These are phyloP conservation scores for Ceriops zippeliana DNA, from an alignment of 345 rosid species.

Conservation along the genomic window DNA sequence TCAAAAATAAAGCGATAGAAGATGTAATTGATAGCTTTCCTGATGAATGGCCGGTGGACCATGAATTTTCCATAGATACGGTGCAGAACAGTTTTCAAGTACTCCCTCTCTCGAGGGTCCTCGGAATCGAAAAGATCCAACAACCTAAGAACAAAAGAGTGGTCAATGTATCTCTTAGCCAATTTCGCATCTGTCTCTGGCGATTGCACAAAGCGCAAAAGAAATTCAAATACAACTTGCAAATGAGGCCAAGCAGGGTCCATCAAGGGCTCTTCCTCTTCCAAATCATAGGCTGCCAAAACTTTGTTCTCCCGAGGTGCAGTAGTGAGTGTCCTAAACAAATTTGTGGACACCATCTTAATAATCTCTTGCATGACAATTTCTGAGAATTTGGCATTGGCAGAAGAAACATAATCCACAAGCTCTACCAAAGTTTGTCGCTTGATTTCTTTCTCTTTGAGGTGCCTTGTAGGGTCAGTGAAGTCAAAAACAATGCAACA, in stretches of 20 bases:
- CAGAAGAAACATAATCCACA: constrained; percentile 64
- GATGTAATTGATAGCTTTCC: constrained; percentile 77
- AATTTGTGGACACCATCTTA: constrained; percentile 64
- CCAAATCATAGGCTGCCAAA: constrained; percentile 66
- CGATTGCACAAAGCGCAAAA: constrained; percentile 70
- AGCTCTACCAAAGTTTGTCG: constrained; percentile 73
- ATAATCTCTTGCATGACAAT: constrained; percentile 58
- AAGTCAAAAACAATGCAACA: constrained; percentile 73
- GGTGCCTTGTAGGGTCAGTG: constrained; percentile 54
- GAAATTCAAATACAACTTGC: constrained; percentile 74
- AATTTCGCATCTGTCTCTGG: constrained; percentile 81
- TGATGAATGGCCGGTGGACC: constrained; percentile 83
- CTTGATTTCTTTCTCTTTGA: constrained; percentile 74
- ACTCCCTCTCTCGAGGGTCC: constrained; percentile 81
- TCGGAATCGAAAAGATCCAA: constrained; percentile 81
- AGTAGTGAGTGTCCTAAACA: constrained; percentile 62
- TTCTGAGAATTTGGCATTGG: constrained; percentile 61
- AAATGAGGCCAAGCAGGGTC: constrained; percentile 87
- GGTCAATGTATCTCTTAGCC: constrained; percentile 78
- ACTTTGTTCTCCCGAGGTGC: constrained; percentile 59
- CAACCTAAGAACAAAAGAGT: constrained; percentile 69
- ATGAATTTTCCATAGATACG: constrained; percentile 84
- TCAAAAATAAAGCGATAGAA: constrained; percentile 78
- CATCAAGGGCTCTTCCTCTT: constrained; percentile 73
- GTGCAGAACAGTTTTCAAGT: constrained; percentile 68